Percentiles rank a stretch among this genome's conserved stretches.
phyloP scores from a whole-genome alignment of 495 filamentous ascomycete genomes.

The Lineolata rhizophorae region DNA sequence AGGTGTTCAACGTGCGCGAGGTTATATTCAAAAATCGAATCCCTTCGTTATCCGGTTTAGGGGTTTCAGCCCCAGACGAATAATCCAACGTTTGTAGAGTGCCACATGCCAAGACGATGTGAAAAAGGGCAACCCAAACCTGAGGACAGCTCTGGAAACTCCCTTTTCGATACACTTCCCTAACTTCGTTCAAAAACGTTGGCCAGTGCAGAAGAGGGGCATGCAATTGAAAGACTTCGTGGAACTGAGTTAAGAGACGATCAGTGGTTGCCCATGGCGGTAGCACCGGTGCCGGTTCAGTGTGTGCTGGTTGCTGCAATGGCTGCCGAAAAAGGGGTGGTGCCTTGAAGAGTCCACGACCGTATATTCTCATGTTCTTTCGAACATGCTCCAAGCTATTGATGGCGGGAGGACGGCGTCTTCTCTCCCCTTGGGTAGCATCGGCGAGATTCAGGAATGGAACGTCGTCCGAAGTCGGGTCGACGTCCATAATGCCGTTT shows the following conservation, averaged over 20 bases:
- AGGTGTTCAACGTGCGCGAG: conserved; percentile 49
- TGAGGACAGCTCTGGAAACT: conserved; percentile 39
- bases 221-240: conserved; percentile 49
- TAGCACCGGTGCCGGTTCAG: conserved; percentile 36
- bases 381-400: conserved; percentile 53
- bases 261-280: conserved; percentile 54
- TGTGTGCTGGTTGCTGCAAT: conserved; percentile 27
- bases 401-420: conserved; percentile 27
- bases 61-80: conserved; percentile 21
- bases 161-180: conserved; percentile 49
- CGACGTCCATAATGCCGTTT: conserved; percentile 31
- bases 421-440: conserved; percentile 32
- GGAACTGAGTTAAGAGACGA: conserved; percentile 54
- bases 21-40: conserved; percentile 51
- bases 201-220: conserved; percentile 85
- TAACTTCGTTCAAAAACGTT: conserved; percentile 53
- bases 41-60: conserved; percentile 27
- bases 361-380: conserved; percentile 48
- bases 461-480: conserved; percentile 26
- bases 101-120: conserved; percentile 67
- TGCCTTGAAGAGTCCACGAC: conserved; percentile 59
- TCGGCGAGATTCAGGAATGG: conserved; percentile 53
- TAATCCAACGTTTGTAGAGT: conserved; percentile 47
- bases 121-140: conserved; percentile 66
- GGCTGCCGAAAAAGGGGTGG: conserved; percentile 47